Evolutionary conservation across 345 rosid species (phyloP).

Genomic region (Eutrema yunnanense): DNA sequence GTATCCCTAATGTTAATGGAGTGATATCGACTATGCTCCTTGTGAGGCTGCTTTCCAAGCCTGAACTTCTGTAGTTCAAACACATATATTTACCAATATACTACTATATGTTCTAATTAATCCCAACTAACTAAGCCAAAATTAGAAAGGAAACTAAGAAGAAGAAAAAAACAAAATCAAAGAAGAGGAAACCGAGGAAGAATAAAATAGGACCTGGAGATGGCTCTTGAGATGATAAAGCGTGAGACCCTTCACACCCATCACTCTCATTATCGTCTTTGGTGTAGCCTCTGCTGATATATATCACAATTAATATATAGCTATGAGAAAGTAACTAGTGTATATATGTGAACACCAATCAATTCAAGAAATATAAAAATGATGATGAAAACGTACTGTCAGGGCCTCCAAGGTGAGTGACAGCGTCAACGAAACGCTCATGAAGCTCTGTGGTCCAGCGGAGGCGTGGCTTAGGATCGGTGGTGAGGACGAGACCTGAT

Average conservation of each 20-base stretch:
- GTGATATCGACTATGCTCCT: conserved; percentile 57
- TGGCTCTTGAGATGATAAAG: conserved; percentile 92
- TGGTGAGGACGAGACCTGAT: conserved; percentile 71
- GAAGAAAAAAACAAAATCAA: background rate
- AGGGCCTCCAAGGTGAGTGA: conserved; percentile 85
- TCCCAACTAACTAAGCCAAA: background rate
- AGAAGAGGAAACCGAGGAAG: background rate
- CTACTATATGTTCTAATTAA: background rate
- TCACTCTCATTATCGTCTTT: conserved; percentile 90
- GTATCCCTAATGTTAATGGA: conserved; percentile 55
- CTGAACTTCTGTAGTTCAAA: conserved; percentile 63
- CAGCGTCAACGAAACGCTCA: conserved; percentile 85
- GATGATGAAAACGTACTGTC: conserved; percentile 41
- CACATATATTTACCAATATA: background rate
- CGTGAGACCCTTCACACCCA: conserved; percentile 85
- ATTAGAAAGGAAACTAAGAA: background rate
- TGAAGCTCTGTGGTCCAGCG: conserved; percentile 93
- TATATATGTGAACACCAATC: background rate
- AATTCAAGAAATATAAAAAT: background rate
- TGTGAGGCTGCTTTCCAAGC: conserved; percentile 81
- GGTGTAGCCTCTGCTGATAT: conserved; percentile 78
- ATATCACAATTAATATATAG: background rate
- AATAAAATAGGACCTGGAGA: conserved; percentile 61
- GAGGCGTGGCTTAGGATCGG: conserved; percentile 91
- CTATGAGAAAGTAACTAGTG: background rate